phyloP scores from a whole-genome alignment of 257 asterid genomes.

The Gynochthodes officinalis region DNA sequence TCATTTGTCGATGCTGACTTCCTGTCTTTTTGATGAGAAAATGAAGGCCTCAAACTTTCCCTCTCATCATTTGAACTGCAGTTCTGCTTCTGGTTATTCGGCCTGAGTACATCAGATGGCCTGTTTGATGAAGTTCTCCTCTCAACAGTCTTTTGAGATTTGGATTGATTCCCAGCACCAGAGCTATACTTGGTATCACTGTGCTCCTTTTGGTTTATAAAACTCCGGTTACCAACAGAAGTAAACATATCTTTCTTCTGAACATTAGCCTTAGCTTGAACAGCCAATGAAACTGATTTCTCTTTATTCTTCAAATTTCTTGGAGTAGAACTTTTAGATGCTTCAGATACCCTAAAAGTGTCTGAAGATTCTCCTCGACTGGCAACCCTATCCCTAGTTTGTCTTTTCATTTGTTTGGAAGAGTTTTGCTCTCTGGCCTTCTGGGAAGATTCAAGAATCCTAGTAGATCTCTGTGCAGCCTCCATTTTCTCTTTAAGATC shows the following conservation, averaged over 20 bases:
- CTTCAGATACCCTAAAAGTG: slow-evolving; percentile 43
- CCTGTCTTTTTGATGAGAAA: slow-evolving; percentile 44
- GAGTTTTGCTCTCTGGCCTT: slow-evolving; percentile 45
- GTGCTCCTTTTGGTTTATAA: slow-evolving; percentile 50
- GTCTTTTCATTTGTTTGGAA: slow-evolving; percentile 41
- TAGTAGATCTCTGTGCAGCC: slow-evolving; percentile 54
- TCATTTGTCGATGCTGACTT: slow-evolving; percentile 40
- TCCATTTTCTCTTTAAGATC: slow-evolving; percentile 65
- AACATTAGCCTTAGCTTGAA: slow-evolving; percentile 51
- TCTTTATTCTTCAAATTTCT: slow-evolving; percentile 56
- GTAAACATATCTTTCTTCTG: slow-evolving; percentile 53
- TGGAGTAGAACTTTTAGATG: slow-evolving; percentile 45
- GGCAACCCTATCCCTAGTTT: slow-evolving; percentile 38
- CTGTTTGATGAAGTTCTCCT: slow-evolving; percentile 42
- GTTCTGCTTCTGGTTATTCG: slow-evolving; percentile 90
- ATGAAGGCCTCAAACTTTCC: slow-evolving; percentile 38
- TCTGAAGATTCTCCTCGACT: slow-evolving; percentile 40
- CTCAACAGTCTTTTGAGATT: slow-evolving; percentile 47
- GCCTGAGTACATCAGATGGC: slow-evolving; percentile 64
- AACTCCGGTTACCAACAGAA: slow-evolving; percentile 40
- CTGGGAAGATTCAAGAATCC: slow-evolving; percentile 36
- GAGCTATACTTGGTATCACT: slow-evolving; percentile 35
- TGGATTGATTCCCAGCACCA: slow-evolving; percentile 38
- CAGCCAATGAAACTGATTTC: slow-evolving; percentile 50
- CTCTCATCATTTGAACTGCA: slow-evolving; percentile 40